Conservation (phyloP, 2,329 filamentous ascomycete species). For the Beauveria rudraprayagi region DNA sequence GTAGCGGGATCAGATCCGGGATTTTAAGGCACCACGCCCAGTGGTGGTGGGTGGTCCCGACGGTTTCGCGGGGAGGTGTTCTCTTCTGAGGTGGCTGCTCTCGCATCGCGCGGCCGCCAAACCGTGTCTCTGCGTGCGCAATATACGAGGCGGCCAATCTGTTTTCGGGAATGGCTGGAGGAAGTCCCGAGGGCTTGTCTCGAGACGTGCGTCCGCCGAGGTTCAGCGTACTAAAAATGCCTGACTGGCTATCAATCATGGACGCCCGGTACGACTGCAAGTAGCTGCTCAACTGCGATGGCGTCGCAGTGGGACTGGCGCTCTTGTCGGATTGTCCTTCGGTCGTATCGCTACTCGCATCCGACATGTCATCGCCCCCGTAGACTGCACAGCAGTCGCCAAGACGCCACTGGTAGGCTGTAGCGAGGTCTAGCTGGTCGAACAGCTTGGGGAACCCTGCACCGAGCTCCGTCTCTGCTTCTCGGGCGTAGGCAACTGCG, state of each 20-base stretch:
- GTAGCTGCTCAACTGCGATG: not conserved
- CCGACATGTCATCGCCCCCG: not conserved
- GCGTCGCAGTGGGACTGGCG: not conserved
- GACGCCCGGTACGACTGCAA: not conserved
- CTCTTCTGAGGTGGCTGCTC: not conserved
- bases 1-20: not conserved
- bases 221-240: not conserved
- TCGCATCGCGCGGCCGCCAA: not conserved
- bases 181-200: not conserved
- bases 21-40: conserved; percentile 1
- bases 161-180: not conserved
- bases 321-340: not conserved
- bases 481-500: not conserved
- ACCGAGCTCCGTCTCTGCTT: not conserved
- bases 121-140: not conserved
- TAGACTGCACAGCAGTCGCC: conserved; percentile 2
- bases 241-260: not conserved
- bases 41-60: not conserved
- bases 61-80: not conserved
- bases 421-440: not conserved
- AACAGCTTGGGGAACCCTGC: not conserved
- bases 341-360: not conserved
- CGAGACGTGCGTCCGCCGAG: not conserved
- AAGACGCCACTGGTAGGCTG: not conserved
- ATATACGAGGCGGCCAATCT: not conserved